Evolutionary conservation across 2,329 filamentous ascomycete genomes (phyloP).

Genomic region (Rutstroemia sp.): DNA sequence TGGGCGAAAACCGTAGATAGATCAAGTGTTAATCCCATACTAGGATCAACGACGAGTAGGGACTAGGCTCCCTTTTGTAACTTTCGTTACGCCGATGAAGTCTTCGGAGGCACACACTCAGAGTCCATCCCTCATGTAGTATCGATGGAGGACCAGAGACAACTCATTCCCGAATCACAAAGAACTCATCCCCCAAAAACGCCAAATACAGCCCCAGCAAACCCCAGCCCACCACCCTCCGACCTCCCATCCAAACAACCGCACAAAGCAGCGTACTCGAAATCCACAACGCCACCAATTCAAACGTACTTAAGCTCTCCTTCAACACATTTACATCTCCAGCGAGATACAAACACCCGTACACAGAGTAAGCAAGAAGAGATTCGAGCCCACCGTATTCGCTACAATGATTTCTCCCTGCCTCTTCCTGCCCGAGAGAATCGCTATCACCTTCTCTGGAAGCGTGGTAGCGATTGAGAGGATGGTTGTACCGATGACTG

Average conservation of each 20-base stretch:
- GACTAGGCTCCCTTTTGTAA: too few relatives aligned
- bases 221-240: slow-evolving; percentile 29
- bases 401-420: slow-evolving; percentile 43
- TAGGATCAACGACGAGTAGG: too few relatives aligned
- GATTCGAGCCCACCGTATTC: slow-evolving; percentile 46
- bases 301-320: slow-evolving; percentile 24
- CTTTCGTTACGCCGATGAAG: too few relatives aligned
- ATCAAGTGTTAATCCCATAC: too few relatives aligned
- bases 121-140: too few relatives aligned
- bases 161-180: neutral
- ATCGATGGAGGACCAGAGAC: neutral
- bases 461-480: slow-evolving; percentile 46
- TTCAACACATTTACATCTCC: slow-evolving; percentile 23
- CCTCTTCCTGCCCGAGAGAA: slow-evolving; percentile 39
- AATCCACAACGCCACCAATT: slow-evolving; percentile 28
- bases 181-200: slow-evolving; percentile 23
- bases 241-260: slow-evolving; percentile 28
- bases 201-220: slow-evolving; percentile 28
- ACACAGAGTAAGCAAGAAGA: slow-evolving; percentile 46
- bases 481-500: slow-evolving; percentile 40
- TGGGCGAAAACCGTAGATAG: too few relatives aligned
- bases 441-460: slow-evolving; percentile 45
- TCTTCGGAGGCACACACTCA: too few relatives aligned
- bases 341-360: slow-evolving; percentile 34
- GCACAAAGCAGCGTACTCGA: slow-evolving; percentile 21